These are phyloP conservation scores for Cerrena zonata DNA, from an alignment of 1,284 basidiomycete genomes.

Conservation along the genomic window DNA sequence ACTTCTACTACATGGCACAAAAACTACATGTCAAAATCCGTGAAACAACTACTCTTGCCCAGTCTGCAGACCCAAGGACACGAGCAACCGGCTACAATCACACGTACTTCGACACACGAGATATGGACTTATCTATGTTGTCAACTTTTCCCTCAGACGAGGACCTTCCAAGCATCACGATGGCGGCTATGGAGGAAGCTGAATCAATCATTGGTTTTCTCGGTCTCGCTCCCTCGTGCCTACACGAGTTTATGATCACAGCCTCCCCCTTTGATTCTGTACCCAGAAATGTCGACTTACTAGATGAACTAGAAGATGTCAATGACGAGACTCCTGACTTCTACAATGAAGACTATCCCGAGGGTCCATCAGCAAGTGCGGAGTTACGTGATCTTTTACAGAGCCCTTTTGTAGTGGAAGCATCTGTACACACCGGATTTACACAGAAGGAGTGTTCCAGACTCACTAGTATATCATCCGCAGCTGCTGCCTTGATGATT, in stretches of 20 bases:
- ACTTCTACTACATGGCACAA: constrained; percentile 30
- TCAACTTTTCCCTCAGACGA: constrained; percentile 7
- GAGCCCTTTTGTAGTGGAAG: too few species aligned
- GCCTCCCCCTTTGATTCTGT: background rate
- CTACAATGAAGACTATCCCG: background rate
- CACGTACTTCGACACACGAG: constrained; percentile 10
- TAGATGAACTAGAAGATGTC: too few species aligned
- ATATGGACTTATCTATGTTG: constrained; percentile 9
- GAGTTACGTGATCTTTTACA: background rate
- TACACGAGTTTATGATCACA: too few species aligned
- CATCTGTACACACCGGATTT: too few species aligned
- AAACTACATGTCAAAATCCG: constrained; percentile 20
- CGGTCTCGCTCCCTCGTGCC: constrained; percentile 8
- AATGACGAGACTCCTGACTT: too few species aligned
- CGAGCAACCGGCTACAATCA: constrained; percentile 18
- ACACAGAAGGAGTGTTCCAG: too few species aligned
- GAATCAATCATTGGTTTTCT: constrained; percentile 7
- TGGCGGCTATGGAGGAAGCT: constrained; percentile 13
- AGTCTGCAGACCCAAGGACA: constrained; percentile 7
- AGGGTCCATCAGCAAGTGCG: background rate
- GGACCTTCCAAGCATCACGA: constrained; percentile 5
- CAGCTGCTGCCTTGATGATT: background rate
- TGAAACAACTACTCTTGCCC: background rate
- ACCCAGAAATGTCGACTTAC: background rate
- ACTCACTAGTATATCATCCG: background rate